phyloP scores from a whole-genome alignment of 179 eudicot genomes.

The Gypsophila paniculata region DNA sequence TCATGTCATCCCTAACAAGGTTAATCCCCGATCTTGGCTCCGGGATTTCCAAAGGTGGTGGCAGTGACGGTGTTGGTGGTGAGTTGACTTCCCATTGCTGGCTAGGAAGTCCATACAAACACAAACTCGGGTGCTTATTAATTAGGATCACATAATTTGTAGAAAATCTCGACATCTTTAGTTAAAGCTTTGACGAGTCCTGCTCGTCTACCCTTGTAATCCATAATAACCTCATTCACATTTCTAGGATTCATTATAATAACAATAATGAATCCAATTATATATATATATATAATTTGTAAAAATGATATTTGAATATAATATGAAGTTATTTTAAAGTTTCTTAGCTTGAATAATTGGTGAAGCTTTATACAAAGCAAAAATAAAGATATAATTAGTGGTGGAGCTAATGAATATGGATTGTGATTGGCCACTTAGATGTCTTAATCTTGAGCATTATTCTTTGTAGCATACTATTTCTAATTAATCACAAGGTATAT shows the following conservation, averaged over 20 bases:
- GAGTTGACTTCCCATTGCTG: conserved; percentile 22
- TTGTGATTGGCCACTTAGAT: conserved; percentile 7
- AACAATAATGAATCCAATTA: too few species aligned
- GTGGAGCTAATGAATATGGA: background rate
- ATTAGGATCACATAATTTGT: conserved; percentile 22
- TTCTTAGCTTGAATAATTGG: too few species aligned
- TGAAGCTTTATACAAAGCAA: background rate
- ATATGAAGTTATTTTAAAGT: too few species aligned
- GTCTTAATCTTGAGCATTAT: background rate
- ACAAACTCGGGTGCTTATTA: conserved; percentile 6
- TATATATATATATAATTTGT: too few species aligned
- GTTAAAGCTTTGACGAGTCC: conserved; percentile 27
- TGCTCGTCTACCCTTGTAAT: conserved; percentile 25
- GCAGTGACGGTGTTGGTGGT: background rate
- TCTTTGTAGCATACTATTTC: too few species aligned
- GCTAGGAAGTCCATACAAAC: conserved; percentile 22
- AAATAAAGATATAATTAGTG: background rate
- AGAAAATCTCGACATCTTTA: conserved; percentile 17
- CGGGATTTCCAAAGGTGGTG: conserved; percentile 19
- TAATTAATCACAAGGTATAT: too few species aligned
- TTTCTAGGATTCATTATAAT: conserved; percentile 21
- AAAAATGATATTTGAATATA: too few species aligned
- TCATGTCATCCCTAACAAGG: conserved; percentile 16
- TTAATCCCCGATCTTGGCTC: conserved; percentile 27
- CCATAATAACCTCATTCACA: conserved; percentile 19